These are phyloP conservation scores for Phytophthora capsici DNA, from an alignment of 352 stramenopile species.

Conservation along the genomic window DNA sequence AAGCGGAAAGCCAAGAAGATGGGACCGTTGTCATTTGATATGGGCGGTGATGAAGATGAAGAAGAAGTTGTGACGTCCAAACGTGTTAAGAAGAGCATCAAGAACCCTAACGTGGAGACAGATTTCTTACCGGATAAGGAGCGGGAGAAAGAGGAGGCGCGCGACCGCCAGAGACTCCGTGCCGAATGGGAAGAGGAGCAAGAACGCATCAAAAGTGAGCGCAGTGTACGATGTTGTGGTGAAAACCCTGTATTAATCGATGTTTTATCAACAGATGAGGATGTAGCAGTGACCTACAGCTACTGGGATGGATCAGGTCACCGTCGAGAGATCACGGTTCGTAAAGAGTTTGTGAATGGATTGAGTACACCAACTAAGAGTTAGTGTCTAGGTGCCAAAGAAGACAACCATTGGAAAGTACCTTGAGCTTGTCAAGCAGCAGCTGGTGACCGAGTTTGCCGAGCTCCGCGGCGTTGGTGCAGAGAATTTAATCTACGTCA, in stretches of 20 bases:
- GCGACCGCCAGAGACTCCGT: slow-evolving; percentile 84
- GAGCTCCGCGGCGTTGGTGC: slow-evolving; percentile 91
- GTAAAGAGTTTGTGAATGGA: slow-evolving; percentile 1
- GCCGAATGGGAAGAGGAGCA: slow-evolving; percentile 94
- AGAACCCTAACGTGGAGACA: slow-evolving; percentile 95
- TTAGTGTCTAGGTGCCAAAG: slow-evolving; percentile 77
- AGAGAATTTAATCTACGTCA: slow-evolving; percentile 98
- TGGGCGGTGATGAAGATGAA: slow-evolving; percentile 75
- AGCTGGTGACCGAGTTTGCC: slow-evolving; percentile 93
- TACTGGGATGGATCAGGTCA: slow-evolving; percentile 99
- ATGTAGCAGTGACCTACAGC: slow-evolving; percentile 96
- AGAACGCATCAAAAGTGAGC: slow-evolving; percentile 92
- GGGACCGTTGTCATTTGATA: slow-evolving; percentile 80
- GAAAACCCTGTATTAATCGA: neutral
- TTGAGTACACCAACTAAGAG: too few species aligned
- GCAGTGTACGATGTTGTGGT: neutral
- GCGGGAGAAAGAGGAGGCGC: slow-evolving; percentile 82
- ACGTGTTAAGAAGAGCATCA: slow-evolving; percentile 78
- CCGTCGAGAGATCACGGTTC: slow-evolving; percentile 90
- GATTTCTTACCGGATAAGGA: slow-evolving; percentile 95
- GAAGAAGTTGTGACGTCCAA: slow-evolving; percentile 35
- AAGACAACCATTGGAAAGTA: slow-evolving; percentile 92
- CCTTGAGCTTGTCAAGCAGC: slow-evolving; percentile 86
- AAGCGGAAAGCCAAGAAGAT: slow-evolving; percentile 85
- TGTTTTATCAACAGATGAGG: slow-evolving; percentile 62